Percentiles rank a stretch among this genome's conserved stretches.
phyloP scores from a whole-genome alignment of 768 basidiomycete genomes.

The Floccularia luteovirens region DNA sequence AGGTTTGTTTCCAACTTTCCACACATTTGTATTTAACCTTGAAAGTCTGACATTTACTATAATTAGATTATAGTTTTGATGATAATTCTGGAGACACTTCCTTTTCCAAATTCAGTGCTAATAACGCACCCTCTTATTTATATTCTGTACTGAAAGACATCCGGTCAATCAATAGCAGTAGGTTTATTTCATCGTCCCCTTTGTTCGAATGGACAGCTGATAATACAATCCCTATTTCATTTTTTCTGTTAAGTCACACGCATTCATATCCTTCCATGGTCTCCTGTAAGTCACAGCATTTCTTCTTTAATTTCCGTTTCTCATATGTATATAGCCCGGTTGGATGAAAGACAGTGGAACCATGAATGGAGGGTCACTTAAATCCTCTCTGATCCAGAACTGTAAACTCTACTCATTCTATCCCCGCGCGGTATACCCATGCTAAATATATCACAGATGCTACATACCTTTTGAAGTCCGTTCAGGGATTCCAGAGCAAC shows the following conservation, averaged over 20 bases:
- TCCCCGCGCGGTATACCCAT: not conserved
- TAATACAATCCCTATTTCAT: not conserved
- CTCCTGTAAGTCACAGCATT: constrained; percentile 40
- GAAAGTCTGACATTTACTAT: not conserved
- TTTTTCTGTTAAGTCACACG: constrained; percentile 21
- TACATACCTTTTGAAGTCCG: constrained; percentile 61
- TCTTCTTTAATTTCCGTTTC: not conserved
- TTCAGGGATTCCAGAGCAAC: constrained; percentile 60
- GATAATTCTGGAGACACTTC: constrained; percentile 55
- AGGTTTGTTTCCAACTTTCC: constrained; percentile 23
- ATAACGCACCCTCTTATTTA: constrained; percentile 50
- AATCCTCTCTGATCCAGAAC: constrained; percentile 33
- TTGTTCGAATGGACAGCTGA: too few relatives aligned
- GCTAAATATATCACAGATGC: constrained; percentile 37
- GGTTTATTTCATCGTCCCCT: too few relatives aligned
- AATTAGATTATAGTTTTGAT: constrained; percentile 55
- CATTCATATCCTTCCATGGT: constrained; percentile 66
- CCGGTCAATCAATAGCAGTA: constrained; percentile 38
- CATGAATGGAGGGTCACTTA: constrained; percentile 61
- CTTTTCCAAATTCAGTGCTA: constrained; percentile 49
- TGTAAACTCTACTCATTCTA: constrained; percentile 29
- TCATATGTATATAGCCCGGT: constrained; percentile 40
- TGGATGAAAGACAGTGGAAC: constrained; percentile 72
- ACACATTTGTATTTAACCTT: too few relatives aligned
- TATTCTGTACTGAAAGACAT: constrained; percentile 64